These are phyloP conservation scores for Calophaca sinica DNA, from an alignment of 306 rosid species.

Conservation along the genomic window DNA sequence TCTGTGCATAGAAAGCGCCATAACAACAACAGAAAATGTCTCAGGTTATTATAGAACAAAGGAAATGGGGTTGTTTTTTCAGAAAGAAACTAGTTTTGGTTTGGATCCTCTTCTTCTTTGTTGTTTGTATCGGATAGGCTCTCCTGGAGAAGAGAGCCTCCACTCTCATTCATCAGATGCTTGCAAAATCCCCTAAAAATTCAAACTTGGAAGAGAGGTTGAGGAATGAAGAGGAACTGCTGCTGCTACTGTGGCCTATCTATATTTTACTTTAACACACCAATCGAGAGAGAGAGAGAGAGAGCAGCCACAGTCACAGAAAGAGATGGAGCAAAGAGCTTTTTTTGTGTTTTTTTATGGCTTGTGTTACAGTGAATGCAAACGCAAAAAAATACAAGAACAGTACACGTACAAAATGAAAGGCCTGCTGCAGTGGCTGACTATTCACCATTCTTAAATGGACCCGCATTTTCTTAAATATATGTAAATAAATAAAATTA, in stretches of 20 bases:
- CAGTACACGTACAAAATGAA: background rate
- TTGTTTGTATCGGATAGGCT: conserved; percentile 56
- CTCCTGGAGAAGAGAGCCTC: conserved; percentile 91
- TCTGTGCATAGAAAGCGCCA: conserved; percentile 58
- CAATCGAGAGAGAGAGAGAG: conserved; percentile 50
- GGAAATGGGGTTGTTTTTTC: background rate
- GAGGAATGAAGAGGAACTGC: conserved; percentile 23
- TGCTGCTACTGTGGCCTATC: conserved; percentile 31
- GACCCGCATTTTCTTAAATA: conserved; percentile 10
- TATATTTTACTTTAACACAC: conserved; percentile 51
- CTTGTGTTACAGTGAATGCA: conserved; percentile 34
- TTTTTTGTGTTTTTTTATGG: background rate
- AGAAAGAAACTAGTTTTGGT: conserved; percentile 21
- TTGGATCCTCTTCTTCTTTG: conserved; percentile 51
- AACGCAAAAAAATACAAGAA: conserved; percentile 27
- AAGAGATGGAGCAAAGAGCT: too few species aligned
- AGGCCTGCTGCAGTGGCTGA: background rate
- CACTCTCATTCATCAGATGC: conserved; percentile 77
- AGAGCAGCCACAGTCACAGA: too few species aligned
- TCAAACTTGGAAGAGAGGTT: conserved; percentile 39
- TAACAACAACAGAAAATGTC: background rate
- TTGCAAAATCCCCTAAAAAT: conserved; percentile 17
- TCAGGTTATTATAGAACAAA: too few species aligned
- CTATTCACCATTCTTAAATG: conserved; percentile 16
- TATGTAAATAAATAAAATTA: too few species aligned